Percentiles rank a stretch among this genome's conserved stretches.
Conservation (phyloP, 2,329 filamentous ascomycete species). For the Aureobasidium melanogenum region DNA sequence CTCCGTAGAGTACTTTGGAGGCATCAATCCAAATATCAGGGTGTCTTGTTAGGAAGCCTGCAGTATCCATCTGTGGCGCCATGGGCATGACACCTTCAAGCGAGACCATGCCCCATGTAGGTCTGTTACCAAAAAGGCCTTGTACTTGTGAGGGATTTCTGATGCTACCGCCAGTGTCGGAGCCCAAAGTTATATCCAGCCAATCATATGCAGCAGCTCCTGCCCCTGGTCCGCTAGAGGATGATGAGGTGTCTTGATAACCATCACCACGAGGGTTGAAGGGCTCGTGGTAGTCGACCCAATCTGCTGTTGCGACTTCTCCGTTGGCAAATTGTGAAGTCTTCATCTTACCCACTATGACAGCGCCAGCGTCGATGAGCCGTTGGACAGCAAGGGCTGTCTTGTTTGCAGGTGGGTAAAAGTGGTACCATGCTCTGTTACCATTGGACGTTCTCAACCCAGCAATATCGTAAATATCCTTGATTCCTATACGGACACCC, state of each 20-base stretch:
- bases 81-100: slow-evolving; percentile 43
- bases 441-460: slow-evolving; percentile 50
- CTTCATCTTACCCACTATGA: slow-evolving; percentile 39
- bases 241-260: slow-evolving; percentile 39
- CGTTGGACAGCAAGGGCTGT: slow-evolving; percentile 46
- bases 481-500: slow-evolving; percentile 53
- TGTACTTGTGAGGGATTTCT: slow-evolving; percentile 40
- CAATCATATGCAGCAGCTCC: slow-evolving; percentile 38
- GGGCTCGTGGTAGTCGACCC: slow-evolving; percentile 36
- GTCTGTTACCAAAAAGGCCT: slow-evolving; percentile 43
- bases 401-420: slow-evolving; percentile 38
- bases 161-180: slow-evolving; percentile 43
- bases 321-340: slow-evolving; percentile 39
- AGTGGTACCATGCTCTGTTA: slow-evolving; percentile 48
- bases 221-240: slow-evolving; percentile 38
- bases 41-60: slow-evolving; percentile 39
- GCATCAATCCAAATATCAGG: slow-evolving; percentile 36
- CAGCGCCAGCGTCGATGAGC: slow-evolving; percentile 52
- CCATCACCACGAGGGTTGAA: slow-evolving; percentile 39
- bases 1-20: slow-evolving; percentile 35
- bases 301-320: slow-evolving; percentile 42
- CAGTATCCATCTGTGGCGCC: slow-evolving; percentile 39
- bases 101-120: slow-evolving; percentile 37
- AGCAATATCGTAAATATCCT: slow-evolving; percentile 53
- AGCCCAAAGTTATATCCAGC: slow-evolving; percentile 43